Evolutionary conservation across 2,329 filamentous ascomycete species (phyloP).

Genomic region (Sporothrix luriei): DNA sequence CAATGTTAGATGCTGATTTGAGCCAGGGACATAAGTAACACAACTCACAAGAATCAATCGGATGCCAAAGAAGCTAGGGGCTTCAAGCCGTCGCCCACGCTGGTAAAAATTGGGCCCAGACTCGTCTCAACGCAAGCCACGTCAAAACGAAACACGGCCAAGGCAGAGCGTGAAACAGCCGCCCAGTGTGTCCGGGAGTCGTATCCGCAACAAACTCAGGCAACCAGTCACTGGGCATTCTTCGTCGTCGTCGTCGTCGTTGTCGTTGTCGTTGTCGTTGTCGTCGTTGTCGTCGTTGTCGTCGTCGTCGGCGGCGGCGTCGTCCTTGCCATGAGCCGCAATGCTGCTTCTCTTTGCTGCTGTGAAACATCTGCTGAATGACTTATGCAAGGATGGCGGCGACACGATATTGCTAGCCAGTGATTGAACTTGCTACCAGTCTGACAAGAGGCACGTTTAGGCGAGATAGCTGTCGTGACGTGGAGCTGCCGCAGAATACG

Average conservation of each 20-base stretch:
- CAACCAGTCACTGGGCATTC: neutral
- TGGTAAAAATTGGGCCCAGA: neutral
- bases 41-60: constrained; percentile 7
- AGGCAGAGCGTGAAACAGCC: constrained; percentile 22
- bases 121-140: constrained; percentile 5
- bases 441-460: constrained; percentile 1
- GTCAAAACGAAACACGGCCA: constrained; percentile 17
- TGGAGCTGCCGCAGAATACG: neutral
- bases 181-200: neutral
- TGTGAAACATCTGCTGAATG: neutral
- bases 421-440: neutral
- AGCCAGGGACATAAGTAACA: neutral
- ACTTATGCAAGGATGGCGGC: neutral
- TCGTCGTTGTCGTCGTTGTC: too few relatives aligned
- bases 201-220: neutral
- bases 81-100: too few relatives aligned
- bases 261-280: too few relatives aligned
- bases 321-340: neutral
- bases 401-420: neutral
- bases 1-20: too few relatives aligned
- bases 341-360: constrained; percentile 3
- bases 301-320: too few relatives aligned
- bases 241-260: neutral
- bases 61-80: neutral
- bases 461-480: neutral